Evolutionary conservation across 1,284 basidiomycete species (phyloP).

Genomic region (Moesziomyces parantarcticus): DNA sequence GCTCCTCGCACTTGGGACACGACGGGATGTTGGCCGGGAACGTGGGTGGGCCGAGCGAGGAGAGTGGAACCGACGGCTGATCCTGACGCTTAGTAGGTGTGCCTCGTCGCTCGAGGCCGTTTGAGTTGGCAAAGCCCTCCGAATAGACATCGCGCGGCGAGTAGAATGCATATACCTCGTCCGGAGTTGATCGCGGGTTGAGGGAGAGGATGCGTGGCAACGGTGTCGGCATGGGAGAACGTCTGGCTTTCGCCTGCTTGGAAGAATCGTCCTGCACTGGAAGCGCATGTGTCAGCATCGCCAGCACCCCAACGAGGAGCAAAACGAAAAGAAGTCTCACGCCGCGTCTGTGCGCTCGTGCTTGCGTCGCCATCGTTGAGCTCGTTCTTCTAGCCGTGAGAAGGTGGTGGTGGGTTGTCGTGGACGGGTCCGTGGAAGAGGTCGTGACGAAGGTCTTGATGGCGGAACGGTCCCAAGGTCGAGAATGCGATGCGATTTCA

Average conservation of each 20-base stretch:
- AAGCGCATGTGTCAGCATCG: constrained; percentile 1
- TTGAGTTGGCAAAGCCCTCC: not conserved
- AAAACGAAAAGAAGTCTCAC: not conserved
- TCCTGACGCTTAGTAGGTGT: constrained; percentile 30
- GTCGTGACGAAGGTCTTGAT: too few relatives aligned
- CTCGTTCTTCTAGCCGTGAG: too few relatives aligned
- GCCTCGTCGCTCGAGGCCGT: not conserved
- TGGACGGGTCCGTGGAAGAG: too few relatives aligned
- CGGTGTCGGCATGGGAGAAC: constrained; percentile 29
- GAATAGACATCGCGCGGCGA: constrained; percentile 13
- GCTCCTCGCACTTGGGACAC: constrained; percentile 54
- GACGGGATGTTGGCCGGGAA: constrained; percentile 54
- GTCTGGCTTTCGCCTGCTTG: constrained; percentile 1
- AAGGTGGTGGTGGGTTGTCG: too few relatives aligned
- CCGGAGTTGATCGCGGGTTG: constrained; percentile 32
- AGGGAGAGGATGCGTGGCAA: constrained; percentile 19
- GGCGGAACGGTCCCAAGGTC: too few relatives aligned
- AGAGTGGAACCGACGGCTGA: constrained; percentile 41
- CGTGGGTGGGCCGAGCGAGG: constrained; percentile 39
- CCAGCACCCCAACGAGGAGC: constrained; percentile 1
- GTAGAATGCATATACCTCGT: constrained; percentile 51
- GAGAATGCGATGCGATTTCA: too few relatives aligned
- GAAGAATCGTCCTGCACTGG: constrained; percentile 2
- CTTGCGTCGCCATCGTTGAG: not conserved
- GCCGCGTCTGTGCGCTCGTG: not conserved